phyloP scores from a whole-genome alignment of 1,284 basidiomycete genomes.

The Singerocomus inundabilis region DNA sequence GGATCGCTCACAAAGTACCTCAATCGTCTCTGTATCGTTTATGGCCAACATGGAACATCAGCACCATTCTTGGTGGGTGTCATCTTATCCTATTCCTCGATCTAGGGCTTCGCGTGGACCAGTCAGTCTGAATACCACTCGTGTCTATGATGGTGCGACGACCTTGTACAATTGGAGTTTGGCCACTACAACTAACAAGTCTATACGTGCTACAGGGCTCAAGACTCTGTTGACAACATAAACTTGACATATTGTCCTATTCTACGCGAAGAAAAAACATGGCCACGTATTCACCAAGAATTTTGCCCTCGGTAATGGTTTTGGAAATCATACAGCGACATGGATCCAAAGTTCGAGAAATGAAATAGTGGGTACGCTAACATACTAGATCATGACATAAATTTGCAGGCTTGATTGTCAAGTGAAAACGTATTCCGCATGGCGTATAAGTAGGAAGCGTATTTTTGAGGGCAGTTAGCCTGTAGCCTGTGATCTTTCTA shows the following conservation, averaged over 20 bases:
- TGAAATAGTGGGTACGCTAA: neutral
- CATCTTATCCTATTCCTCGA: neutral
- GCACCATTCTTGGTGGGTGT: neutral
- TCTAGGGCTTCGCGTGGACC: neutral
- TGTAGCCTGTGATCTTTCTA: neutral
- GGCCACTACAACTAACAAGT: neutral
- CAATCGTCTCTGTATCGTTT: neutral
- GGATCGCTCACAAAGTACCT: neutral
- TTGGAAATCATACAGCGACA: neutral
- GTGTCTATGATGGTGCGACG: neutral
- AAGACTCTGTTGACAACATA: neutral
- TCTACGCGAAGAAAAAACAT: neutral
- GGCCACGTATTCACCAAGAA: too few species aligned
- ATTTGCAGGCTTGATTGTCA: neutral
- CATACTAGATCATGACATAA: neutral
- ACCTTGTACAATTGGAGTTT: neutral
- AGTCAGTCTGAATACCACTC: neutral
- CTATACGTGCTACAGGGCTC: neutral
- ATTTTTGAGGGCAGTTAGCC: neutral
- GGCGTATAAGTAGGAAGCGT: neutral
- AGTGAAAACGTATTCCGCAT: neutral
- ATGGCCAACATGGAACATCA: neutral
- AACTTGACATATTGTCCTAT: neutral
- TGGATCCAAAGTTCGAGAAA: neutral
- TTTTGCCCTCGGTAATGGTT: neutral